Base-by-base conservation (phyloP, 306 rosid species). In the Abrus precatorius region DNA sequence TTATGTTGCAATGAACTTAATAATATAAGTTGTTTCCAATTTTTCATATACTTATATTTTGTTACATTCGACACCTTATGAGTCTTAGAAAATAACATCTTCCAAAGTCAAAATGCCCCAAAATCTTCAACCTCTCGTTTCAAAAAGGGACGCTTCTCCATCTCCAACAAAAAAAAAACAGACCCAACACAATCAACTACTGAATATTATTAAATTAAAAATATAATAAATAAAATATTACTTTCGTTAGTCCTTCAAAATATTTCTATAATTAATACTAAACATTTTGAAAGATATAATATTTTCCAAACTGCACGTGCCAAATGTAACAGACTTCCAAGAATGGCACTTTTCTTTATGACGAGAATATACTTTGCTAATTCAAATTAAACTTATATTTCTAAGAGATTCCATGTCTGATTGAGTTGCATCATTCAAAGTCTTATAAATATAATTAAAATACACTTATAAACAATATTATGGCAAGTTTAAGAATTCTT, bases 21-120 rank as follows among this genome's bases (percentile, higher is more conserved):
- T 20, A n/a, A n/a, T n/a, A n/a, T n/a, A 20, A 20, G 20, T 20
- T 20, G 20, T 20, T 20, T 20, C 20, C 20, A 20, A 20, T 20
- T 43, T 66, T 65, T 65, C 71, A 65, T 3, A 20, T 65, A 14
- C 30, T n/a, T 41, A 65, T 3, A 9, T 6, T 65, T 65, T 20
- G 34, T 65, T 41, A 65, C n/a, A 41, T 43, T 43, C 9, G 14
- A 14, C 36, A 40, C 20, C 71, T 65, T 14, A 64, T 64, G n/a
- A 49, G 13, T 40, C 2, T 0, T 6, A 5, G 13, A 36, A 64
- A 64, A 64, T 41, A 38, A 38, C 70, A 64, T 65, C 3, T 40
- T n/a, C 3, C 40, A 38, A 65, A 40, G 71, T 65, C 71, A 65
- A 65, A 65, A 40, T 5, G n/a, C n/a, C 50, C 71, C 13, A n/a